phyloP scores from a whole-genome alignment of 176 grass and related monocot genomes.

The Pontederia crassipes region DNA sequence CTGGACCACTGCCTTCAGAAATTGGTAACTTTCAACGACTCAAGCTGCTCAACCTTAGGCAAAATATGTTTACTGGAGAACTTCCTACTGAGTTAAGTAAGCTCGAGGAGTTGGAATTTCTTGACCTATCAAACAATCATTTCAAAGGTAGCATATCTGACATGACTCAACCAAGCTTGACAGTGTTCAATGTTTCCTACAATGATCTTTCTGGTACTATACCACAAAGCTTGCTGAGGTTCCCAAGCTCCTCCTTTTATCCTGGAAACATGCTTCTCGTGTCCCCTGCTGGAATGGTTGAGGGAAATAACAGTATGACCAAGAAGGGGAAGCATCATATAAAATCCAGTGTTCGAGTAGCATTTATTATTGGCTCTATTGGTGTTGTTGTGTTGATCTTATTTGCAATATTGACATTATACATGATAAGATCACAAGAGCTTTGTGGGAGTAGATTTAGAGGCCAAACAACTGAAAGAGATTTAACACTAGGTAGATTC shows the following conservation, averaged over 20 bases:
- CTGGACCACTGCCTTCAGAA: slow-evolving; percentile 56
- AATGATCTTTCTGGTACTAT: slow-evolving; percentile 72
- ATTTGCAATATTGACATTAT: slow-evolving; percentile 57
- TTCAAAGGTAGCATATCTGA: slow-evolving; percentile 69
- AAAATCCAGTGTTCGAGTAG: slow-evolving; percentile 56
- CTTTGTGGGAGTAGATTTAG: slow-evolving; percentile 57
- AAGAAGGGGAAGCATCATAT: slow-evolving; percentile 15
- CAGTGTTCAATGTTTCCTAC: slow-evolving; percentile 71
- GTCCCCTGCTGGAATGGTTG: slow-evolving; percentile 53
- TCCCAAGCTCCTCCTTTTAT: slow-evolving; percentile 64
- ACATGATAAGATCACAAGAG: slow-evolving; percentile 73
- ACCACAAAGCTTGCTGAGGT: slow-evolving; percentile 73
- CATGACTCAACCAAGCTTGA: slow-evolving; percentile 52
- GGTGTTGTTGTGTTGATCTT: slow-evolving; percentile 60
- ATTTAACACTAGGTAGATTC: slow-evolving; percentile 62
- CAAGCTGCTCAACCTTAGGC: slow-evolving; percentile 47
- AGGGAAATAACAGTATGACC: slow-evolving; percentile 30
- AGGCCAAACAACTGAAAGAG: slow-evolving; percentile 44
- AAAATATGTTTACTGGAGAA: slow-evolving; percentile 73
- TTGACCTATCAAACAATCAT: slow-evolving; percentile 81
- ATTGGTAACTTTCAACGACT: slow-evolving; percentile 76
- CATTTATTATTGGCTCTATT: slow-evolving; percentile 72
- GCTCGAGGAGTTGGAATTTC: slow-evolving; percentile 50
- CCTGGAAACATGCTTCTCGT: slow-evolving; percentile 71
- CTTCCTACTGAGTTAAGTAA: slow-evolving; percentile 70